Conservation (phyloP, 108 stramenopile genomes). For the Fistulifera pelliculosa region DNA sequence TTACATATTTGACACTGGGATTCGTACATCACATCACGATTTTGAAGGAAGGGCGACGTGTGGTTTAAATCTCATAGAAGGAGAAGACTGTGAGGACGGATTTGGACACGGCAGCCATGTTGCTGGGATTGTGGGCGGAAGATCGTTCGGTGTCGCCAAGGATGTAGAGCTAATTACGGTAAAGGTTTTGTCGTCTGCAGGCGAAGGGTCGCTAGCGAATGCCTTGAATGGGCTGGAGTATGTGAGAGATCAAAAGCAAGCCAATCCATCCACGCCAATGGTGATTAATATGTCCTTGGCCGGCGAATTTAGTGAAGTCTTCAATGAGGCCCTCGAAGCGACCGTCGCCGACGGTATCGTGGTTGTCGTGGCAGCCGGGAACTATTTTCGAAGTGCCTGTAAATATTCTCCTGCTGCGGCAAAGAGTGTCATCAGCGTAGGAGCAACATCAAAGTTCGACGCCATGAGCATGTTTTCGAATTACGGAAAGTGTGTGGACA, state of each 20-base stretch:
- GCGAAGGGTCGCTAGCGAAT: constrained; percentile 1
- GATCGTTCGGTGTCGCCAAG: not conserved
- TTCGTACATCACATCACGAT: not conserved
- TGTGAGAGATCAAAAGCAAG: not conserved
- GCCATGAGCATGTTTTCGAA: not conserved
- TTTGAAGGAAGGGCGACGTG: not conserved
- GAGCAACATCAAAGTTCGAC: not conserved
- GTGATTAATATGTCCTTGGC: not conserved
- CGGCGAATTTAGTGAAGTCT: not conserved
- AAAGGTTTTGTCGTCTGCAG: constrained; percentile 2
- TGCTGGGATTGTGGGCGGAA: constrained; percentile 38
- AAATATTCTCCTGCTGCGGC: not conserved
- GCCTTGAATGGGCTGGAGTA: not conserved
- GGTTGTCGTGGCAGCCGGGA: not conserved
- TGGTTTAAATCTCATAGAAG: not conserved
- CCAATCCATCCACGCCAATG: not conserved
- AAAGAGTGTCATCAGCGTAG: constrained; percentile 7
- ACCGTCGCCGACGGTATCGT: not conserved
- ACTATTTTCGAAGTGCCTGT: constrained; percentile 1
- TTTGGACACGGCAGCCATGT: constrained; percentile 37
- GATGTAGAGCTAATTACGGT: constrained; percentile 22
- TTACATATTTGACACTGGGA: constrained; percentile 5
- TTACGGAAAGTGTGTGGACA: not conserved
- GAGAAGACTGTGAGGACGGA: constrained; percentile 11
- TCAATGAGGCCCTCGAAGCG: not conserved